These are phyloP conservation scores for Arabis hirsuta DNA, from an alignment of 345 rosid species.

Conservation along the genomic window DNA sequence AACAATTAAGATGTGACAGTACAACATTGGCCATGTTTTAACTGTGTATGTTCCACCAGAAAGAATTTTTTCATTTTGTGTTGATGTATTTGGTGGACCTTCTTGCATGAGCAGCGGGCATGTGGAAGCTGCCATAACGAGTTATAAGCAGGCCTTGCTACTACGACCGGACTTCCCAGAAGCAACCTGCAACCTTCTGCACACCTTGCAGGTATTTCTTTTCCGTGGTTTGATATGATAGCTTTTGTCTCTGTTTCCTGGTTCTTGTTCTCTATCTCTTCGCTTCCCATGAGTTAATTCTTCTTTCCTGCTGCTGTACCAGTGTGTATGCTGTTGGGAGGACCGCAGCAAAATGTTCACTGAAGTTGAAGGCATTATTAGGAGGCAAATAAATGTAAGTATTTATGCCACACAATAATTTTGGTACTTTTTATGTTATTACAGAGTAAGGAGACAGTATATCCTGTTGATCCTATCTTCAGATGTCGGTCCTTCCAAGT, in stretches of 20 bases:
- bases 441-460: conserved; percentile 17
- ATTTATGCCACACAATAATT: neutral
- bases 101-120: conserved; percentile 61
- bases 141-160: conserved; percentile 84
- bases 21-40: neutral
- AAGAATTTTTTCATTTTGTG: neutral
- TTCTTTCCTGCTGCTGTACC: conserved; percentile 29
- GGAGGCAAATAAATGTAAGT: conserved; percentile 83
- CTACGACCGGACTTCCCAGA: conserved; percentile 96
- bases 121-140: conserved; percentile 92
- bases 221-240: conserved; percentile 16
- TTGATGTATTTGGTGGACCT: conserved; percentile 32
- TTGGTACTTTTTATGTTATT: conserved; percentile 9
- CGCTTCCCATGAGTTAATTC: conserved; percentile 2
- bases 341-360: conserved; percentile 78
- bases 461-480: conserved; percentile 34
- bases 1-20: neutral
- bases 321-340: conserved; percentile 97
- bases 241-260: conserved; percentile 14
- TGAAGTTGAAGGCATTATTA: conserved; percentile 89
- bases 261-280: conserved; percentile 2
- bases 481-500: conserved; percentile 93
- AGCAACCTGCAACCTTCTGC: conserved; percentile 96
- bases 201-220: conserved; percentile 78
- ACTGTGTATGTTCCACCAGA: conserved; percentile 1